These are phyloP conservation scores for Murraya koenigii DNA, from an alignment of 345 rosid genomes.

Conservation along the genomic window DNA sequence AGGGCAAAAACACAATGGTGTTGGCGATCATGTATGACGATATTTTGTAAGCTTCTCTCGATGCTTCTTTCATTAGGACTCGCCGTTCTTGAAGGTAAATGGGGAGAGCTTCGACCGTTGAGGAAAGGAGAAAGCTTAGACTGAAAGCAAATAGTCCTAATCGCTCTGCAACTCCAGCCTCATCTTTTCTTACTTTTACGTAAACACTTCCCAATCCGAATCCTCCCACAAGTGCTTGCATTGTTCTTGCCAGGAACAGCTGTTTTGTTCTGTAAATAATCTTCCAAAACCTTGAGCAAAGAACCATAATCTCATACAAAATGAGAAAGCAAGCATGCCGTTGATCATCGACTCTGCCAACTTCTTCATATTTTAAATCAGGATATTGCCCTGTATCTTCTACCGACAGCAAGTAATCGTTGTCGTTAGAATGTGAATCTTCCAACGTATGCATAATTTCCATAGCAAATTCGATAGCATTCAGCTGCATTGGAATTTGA, in stretches of 20 bases:
- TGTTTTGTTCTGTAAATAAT: slow-evolving; percentile 82
- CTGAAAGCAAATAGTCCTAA: slow-evolving; percentile 86
- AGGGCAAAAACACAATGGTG: slow-evolving; percentile 73
- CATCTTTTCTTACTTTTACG: slow-evolving; percentile 50
- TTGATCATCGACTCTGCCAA: slow-evolving; percentile 4
- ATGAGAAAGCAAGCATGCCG: slow-evolving; percentile 15
- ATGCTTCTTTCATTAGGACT: slow-evolving; percentile 83
- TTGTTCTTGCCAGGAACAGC: slow-evolving; percentile 69
- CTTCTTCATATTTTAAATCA: slow-evolving; percentile 32
- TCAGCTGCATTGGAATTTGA: slow-evolving; percentile 64
- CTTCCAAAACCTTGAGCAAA: slow-evolving; percentile 82
- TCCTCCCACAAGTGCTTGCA: slow-evolving; percentile 87
- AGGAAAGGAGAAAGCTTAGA: slow-evolving; percentile 82
- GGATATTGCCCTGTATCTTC: slow-evolving; percentile 19
- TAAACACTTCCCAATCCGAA: slow-evolving; percentile 78
- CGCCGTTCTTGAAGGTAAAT: slow-evolving; percentile 83
- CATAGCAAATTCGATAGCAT: slow-evolving; percentile 80
- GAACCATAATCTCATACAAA: slow-evolving; percentile 50
- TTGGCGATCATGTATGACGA: slow-evolving; percentile 94
- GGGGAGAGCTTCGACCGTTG: slow-evolving; percentile 93
- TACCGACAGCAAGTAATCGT: background rate
- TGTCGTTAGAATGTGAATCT: slow-evolving; percentile 27
- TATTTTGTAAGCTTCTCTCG: slow-evolving; percentile 69
- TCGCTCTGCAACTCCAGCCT: slow-evolving; percentile 65
- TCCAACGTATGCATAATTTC: slow-evolving; percentile 59